Evolutionary conservation across 345 rosid genomes (phyloP).

Genomic region (Corchorus olitorius): DNA sequence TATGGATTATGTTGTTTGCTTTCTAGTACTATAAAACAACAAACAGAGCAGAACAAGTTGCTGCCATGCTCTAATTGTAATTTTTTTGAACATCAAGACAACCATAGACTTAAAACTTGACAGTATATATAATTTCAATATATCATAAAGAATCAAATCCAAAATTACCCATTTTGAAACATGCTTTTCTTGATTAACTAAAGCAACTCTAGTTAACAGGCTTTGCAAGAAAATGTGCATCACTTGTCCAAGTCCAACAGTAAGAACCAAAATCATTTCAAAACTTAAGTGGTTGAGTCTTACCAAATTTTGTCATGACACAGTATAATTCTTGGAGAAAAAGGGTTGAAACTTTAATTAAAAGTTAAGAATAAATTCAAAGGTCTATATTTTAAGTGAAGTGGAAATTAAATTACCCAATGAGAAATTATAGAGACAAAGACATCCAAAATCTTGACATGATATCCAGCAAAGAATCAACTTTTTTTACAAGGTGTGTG

Average conservation of each 20-base stretch:
- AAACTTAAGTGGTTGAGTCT: background rate
- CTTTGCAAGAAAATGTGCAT: background rate
- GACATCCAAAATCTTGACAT: conserved; percentile 23
- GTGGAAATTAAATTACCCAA: conserved; percentile 30
- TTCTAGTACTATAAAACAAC: too few species aligned
- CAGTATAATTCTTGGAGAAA: background rate
- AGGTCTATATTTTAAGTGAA: conserved; percentile 15
- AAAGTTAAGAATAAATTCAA: conserved; percentile 28
- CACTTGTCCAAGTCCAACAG: background rate
- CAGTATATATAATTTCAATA: too few species aligned
- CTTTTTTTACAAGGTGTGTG: conserved; percentile 4
- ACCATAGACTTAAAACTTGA: background rate
- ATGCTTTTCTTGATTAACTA: background rate
- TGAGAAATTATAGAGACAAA: conserved; percentile 9
- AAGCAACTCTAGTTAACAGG: background rate
- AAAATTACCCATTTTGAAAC: background rate
- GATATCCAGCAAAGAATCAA: conserved; percentile 20
- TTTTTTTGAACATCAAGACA: too few species aligned
- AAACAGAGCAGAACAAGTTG: background rate
- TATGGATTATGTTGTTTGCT: background rate
- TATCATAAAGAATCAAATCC: background rate
- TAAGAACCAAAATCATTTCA: background rate
- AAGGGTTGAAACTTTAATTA: background rate
- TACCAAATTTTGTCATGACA: background rate
- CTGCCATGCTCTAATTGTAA: too few species aligned